phyloP scores from a whole-genome alignment of 257 asterid genomes.

The Orobanche coerulescens region DNA sequence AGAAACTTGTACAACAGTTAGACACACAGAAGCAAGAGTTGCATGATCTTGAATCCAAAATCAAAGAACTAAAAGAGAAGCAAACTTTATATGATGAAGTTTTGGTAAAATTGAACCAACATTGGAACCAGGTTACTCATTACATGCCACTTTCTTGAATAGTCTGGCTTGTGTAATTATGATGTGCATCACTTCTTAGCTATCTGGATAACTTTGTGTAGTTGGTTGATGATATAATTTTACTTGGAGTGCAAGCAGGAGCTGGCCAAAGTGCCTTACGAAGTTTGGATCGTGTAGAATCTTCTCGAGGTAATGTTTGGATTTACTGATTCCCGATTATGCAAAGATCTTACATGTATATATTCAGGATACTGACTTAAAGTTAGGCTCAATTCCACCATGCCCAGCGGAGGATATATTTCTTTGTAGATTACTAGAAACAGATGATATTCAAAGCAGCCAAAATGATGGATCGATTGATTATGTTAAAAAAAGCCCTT shows the following conservation, averaged over 20 bases:
- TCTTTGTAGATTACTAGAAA: slow-evolving; percentile 65
- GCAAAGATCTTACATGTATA: slow-evolving; percentile 3
- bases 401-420: slow-evolving; percentile 83
- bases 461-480: slow-evolving; percentile 36
- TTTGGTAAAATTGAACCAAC: slow-evolving; percentile 60
- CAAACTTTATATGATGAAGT: slow-evolving; percentile 69
- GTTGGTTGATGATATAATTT: slow-evolving; percentile 70
- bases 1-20: slow-evolving; percentile 82
- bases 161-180: slow-evolving; percentile 4
- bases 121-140: slow-evolving; percentile 77
- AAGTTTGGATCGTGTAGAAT: slow-evolving; percentile 48
- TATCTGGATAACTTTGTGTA: slow-evolving; percentile 29
- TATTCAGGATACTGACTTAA: slow-evolving; percentile 24
- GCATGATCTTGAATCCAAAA: slow-evolving; percentile 66
- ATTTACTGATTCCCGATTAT: slow-evolving; percentile 3
- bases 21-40: slow-evolving; percentile 78
- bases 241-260: slow-evolving; percentile 71
- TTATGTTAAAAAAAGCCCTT: slow-evolving; percentile 55
- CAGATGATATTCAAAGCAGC: slow-evolving; percentile 30
- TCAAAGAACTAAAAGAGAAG: slow-evolving; percentile 57
- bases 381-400: slow-evolving; percentile 66
- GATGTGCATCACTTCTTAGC: slow-evolving; percentile 15
- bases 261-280: slow-evolving; percentile 46
- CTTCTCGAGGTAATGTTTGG: slow-evolving; percentile 55
- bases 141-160: slow-evolving; percentile 2